Base-by-base conservation (phyloP, 345 rosid genomes). In the Salix caprea region DNA sequence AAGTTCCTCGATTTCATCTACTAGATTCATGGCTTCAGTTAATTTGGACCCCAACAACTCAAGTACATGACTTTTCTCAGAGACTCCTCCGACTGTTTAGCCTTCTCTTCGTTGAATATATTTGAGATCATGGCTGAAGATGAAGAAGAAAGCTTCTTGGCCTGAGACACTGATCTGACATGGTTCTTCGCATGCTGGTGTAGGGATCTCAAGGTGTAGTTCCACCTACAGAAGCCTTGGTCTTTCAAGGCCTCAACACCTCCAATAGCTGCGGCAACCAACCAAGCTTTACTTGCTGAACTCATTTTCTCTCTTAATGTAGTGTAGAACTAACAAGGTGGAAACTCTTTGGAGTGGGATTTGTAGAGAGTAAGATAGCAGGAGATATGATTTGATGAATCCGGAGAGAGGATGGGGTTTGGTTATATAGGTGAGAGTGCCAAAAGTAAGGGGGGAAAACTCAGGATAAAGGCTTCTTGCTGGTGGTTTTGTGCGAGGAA, bases 171-270 rank as follows among this genome's bases (percentile, higher is more conserved):
- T 5, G 77, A 72, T 37, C 77, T 61, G n/a, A 82, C 64, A 79
- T 73, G 69, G 50, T 69, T 76, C 67, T 70, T 81, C 8, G 76
- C 78, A 18, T 80, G 77, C 2, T 78, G 81, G 19, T 78, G 70
- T 1, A 71, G 39, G 5, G 79, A 74, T 62, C 78, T 77, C 4
- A 74, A 11, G 7, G 79, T 58, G 18, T 65, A 65, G 68, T 87
- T 87, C 87, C 87, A 79, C 56, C 88, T 79, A 70, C 79, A 83
- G 62, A 82, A 74, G 0, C 86, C 86, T 56, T 85, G 86, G 24
- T 87, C 86, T 70, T 85, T 85, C 46, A 84, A 24, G 4, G 84
- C 87, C 76, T 82, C 88, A 13, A 84, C 84, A 7, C 77, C 88
- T 34, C 74, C 85, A 4, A 82, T 69, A 48, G 82, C 78, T 11